phyloP scores from a whole-genome alignment of 2,329 filamentous ascomycete genomes.

The Xylariaceae sp. region DNA sequence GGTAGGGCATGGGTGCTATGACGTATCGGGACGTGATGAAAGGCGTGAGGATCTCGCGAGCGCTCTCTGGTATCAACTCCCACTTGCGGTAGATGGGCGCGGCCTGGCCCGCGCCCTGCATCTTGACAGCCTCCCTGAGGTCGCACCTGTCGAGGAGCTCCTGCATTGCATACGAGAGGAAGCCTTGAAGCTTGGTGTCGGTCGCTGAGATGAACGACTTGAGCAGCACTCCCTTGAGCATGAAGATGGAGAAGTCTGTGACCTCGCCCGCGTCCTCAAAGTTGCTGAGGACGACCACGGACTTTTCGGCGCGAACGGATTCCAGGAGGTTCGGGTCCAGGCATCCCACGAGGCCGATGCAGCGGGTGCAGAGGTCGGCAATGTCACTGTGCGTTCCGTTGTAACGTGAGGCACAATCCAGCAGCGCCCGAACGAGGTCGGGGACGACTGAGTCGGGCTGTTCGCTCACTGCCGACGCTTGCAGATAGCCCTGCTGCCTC shows the following conservation, averaged over 20 bases:
- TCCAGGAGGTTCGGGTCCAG: slow-evolving; percentile 88
- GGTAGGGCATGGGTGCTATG: slow-evolving; percentile 54
- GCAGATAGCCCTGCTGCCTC: slow-evolving; percentile 67
- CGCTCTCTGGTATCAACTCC: slow-evolving; percentile 66
- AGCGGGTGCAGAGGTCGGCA: slow-evolving; percentile 66
- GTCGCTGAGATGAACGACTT: slow-evolving; percentile 87
- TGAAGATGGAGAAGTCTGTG: slow-evolving; percentile 75
- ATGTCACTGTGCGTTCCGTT: slow-evolving; percentile 61
- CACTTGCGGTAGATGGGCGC: slow-evolving; percentile 65
- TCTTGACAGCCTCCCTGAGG: slow-evolving; percentile 51
- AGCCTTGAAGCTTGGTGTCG: slow-evolving; percentile 81
- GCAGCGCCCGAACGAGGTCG: slow-evolving; percentile 64
- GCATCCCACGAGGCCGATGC: slow-evolving; percentile 82
- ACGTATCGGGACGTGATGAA: slow-evolving; percentile 81
- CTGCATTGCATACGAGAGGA: slow-evolving; percentile 91
- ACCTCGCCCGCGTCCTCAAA: slow-evolving; percentile 73
- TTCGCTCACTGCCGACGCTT: slow-evolving; percentile 72
- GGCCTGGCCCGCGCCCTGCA: slow-evolving; percentile 37
- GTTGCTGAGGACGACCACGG: slow-evolving; percentile 83
- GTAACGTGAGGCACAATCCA: slow-evolving; percentile 81
- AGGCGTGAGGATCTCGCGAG: slow-evolving; percentile 76
- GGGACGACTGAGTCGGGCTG: slow-evolving; percentile 71
- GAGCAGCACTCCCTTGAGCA: slow-evolving; percentile 81
- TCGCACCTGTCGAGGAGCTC: slow-evolving; percentile 74
- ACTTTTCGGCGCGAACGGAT: slow-evolving; percentile 64